Percentiles rank a stretch among this genome's conserved stretches.
phyloP scores from a whole-genome alignment of 2,329 filamentous ascomycete genomes.

The Aureobasidium namibiae region DNA sequence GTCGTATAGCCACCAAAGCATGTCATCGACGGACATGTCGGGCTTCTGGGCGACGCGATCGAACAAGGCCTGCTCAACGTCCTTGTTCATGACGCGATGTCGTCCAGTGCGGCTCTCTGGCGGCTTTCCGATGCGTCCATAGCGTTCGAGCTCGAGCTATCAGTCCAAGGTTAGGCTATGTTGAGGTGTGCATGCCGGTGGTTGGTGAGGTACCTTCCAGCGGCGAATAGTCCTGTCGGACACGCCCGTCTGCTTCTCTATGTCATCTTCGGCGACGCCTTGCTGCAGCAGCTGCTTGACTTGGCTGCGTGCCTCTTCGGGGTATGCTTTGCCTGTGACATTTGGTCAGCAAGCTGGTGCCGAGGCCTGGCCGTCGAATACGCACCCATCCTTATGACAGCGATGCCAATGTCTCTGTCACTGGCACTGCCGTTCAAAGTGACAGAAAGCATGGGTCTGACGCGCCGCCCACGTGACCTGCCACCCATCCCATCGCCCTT shows the following conservation, averaged over 20 bases:
- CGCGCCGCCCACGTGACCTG: not conserved
- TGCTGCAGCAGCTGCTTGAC: conserved; percentile 25
- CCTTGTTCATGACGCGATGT: conserved; percentile 27
- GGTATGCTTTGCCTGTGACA: conserved; percentile 21
- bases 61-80: conserved; percentile 28
- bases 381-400: conserved; percentile 12
- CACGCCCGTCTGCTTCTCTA: conserved; percentile 30
- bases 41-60: conserved; percentile 28
- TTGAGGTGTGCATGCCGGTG: not conserved
- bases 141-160: conserved; percentile 27
- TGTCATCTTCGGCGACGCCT: conserved; percentile 27
- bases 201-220: conserved; percentile 22
- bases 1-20: conserved; percentile 32
- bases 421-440: not conserved
- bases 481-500: too few relatives aligned
- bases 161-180: not conserved
- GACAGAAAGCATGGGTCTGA: conserved; percentile 8
- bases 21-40: conserved; percentile 29
- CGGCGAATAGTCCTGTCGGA: conserved; percentile 27
- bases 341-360: not conserved
- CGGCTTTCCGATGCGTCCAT: conserved; percentile 30
- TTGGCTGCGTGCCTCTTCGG: conserved; percentile 20
- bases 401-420: conserved; percentile 12
- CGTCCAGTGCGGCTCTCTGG: conserved; percentile 29
- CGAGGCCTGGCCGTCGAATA: conserved; percentile 4